Base-by-base conservation (phyloP, 2,329 filamentous ascomycete genomes). In the Alternaria arborescens region DNA sequence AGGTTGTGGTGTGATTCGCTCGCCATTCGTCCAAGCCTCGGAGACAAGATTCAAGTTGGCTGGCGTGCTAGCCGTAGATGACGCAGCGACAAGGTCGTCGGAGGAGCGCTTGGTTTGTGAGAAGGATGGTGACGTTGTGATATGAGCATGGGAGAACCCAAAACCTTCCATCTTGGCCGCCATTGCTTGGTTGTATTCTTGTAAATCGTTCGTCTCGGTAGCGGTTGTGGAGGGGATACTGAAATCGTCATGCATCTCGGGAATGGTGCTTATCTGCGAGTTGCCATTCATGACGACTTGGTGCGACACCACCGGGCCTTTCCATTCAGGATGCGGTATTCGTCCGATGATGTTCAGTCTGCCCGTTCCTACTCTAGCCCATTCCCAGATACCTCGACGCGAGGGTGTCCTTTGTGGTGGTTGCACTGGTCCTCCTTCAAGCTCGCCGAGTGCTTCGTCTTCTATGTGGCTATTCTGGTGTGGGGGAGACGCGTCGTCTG, bases 71-170 rank as follows among this genome's bases (percentile, higher is more conserved):
- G 65, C 70, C 24, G 66, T 69, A 3, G 68, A 71, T 4, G 69
- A 68, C 10, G 66, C 65, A 16, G 71, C 72, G 4, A 77, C 72
- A 1, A 78, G 65, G 5, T 77, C 74, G 36, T 77, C 75, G 1
- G 75, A 78, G 0, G 73, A 77, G 16, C 64, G 51, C 52, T 75
- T 77, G 2, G 76, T 77, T 46, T 78, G 74, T 5, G 71, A 67
- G 55, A 77, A 78, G 10, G 67, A 61, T 4, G 68, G 61, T 7
- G 72, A 72, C 1, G 71, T 61, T 14, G 57, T 28, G 6, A 58
- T 47, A 18, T 53, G 42, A 18, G 65, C 40, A 38, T 65, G 64
- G 1, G 66, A 50, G 24, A 75, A 65, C 8, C 73, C 73, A 11
- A 72, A 58, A 4, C 71, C 69, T 48, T 76, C 68, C 1, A 71